A percentile compares a stretch with the other conserved stretches of the same genome.
Conservation (phyloP, 2,329 filamentous ascomycete genomes). For the Raffaelea deltoideospora region DNA sequence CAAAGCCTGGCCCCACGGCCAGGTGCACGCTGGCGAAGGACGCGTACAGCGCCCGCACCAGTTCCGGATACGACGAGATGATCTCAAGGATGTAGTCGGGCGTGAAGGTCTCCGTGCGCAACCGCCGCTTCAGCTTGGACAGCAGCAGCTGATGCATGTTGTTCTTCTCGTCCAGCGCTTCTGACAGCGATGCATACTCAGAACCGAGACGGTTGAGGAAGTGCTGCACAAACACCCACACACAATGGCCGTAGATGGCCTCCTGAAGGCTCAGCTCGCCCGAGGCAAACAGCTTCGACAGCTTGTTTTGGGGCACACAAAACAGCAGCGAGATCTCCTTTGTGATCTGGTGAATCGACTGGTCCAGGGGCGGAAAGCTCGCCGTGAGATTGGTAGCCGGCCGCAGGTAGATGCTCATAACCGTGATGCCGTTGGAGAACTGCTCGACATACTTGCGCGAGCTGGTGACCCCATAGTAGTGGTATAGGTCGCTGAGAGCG, state of each 20-base stretch:
- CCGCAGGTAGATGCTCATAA: slow-evolving; percentile 89
- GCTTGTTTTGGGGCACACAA: slow-evolving; percentile 94
- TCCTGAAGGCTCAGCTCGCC: slow-evolving; percentile 86
- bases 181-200: slow-evolving; percentile 77
- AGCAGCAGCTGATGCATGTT: slow-evolving; percentile 75
- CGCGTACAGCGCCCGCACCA: slow-evolving; percentile 79
- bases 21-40: slow-evolving; percentile 83
- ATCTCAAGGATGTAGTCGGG: slow-evolving; percentile 97
- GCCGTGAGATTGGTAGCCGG: slow-evolving; percentile 43
- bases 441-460: slow-evolving; percentile 97
- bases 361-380: slow-evolving; percentile 64
- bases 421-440: slow-evolving; percentile 94
- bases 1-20: slow-evolving; percentile 32
- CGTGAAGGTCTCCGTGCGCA: slow-evolving; percentile 94
- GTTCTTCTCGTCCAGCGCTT: slow-evolving; percentile 67
- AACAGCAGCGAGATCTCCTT: slow-evolving; percentile 96
- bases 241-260: slow-evolving; percentile 91
- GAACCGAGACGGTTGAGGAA: slow-evolving; percentile 90
- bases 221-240: slow-evolving; percentile 95
- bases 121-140: slow-evolving; percentile 85
- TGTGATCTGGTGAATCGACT: slow-evolving; percentile 96
- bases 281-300: slow-evolving; percentile 75
- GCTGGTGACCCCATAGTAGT: slow-evolving; percentile 95
- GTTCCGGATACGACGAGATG: slow-evolving; percentile 74
- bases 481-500: slow-evolving; percentile 87